phyloP scores from a whole-genome alignment of 1,284 basidiomycete species.

The Agaricales sp. region DNA sequence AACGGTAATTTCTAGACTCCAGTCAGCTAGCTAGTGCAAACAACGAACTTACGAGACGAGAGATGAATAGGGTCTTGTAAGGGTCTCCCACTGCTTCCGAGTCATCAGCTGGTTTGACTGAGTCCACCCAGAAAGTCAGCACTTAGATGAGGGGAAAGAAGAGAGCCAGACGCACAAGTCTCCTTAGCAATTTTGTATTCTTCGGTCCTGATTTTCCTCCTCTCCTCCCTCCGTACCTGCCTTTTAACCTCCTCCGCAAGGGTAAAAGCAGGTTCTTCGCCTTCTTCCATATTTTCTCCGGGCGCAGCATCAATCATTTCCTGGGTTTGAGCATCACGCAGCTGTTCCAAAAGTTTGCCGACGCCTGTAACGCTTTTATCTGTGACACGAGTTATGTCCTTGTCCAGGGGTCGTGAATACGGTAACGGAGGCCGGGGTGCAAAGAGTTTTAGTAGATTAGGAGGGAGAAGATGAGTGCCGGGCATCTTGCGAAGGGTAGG shows the following conservation, averaged over 20 bases:
- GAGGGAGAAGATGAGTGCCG: conserved; percentile 82
- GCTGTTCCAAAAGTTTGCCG: conserved; percentile 55
- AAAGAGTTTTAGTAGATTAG: conserved; percentile 91
- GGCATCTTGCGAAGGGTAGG: conserved; percentile 48
- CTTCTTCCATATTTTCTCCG: conserved; percentile 64
- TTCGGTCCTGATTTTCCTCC: conserved; percentile 71
- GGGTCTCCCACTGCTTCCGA: conserved; percentile 93
- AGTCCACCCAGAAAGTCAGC: conserved; percentile 8
- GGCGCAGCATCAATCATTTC: conserved; percentile 47
- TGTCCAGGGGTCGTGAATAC: conserved; percentile 76
- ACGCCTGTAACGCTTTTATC: conserved; percentile 69
- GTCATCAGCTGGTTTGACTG: conserved; percentile 89
- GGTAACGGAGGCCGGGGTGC: conserved; percentile 83
- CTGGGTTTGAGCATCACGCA: conserved; percentile 71
- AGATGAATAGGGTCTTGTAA: conserved; percentile 97
- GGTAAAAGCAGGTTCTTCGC: conserved; percentile 69
- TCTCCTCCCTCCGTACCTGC: conserved; percentile 68
- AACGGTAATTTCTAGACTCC: conserved; percentile 12
- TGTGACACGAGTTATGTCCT: conserved; percentile 67
- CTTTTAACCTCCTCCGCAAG: conserved; percentile 72
- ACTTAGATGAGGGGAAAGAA: conserved; percentile 6
- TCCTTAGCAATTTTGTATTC: conserved; percentile 78
- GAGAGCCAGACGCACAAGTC: conserved; percentile 48
- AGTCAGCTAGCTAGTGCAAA: conserved; percentile 1
- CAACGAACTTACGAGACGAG: conserved; percentile 60